These are phyloP conservation scores for Xylaria curta DNA, from an alignment of 495 filamentous ascomycete species.

Conservation along the genomic window DNA sequence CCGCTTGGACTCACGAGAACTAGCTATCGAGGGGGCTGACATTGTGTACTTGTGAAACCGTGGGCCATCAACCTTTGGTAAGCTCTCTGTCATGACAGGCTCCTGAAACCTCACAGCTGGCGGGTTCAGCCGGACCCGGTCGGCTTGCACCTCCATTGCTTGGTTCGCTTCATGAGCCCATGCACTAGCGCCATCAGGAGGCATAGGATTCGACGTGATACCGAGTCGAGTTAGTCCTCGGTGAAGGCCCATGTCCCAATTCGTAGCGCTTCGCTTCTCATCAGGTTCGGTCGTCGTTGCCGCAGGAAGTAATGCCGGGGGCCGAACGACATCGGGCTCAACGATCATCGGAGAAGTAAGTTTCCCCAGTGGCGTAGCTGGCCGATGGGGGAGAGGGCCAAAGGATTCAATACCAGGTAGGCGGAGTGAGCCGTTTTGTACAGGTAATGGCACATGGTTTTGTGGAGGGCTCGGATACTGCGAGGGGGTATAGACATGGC, in stretches of 20 bases:
- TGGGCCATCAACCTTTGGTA: constrained; percentile 15
- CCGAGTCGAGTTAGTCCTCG: constrained; percentile 76
- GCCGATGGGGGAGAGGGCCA: constrained; percentile 28
- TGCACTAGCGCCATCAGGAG: constrained; percentile 59
- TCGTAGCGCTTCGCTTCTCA: constrained; percentile 66
- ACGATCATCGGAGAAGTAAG: constrained; percentile 73
- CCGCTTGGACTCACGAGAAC: constrained; percentile 65
- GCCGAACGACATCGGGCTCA: constrained; percentile 56
- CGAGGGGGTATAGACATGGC: constrained; percentile 61
- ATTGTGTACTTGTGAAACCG: constrained; percentile 57
- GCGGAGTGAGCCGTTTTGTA: constrained; percentile 52
- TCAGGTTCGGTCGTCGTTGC: constrained; percentile 57
- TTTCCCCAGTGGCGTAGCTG: constrained; percentile 67
- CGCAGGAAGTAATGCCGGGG: constrained; percentile 47
- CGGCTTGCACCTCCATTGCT: constrained; percentile 55
- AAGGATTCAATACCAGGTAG: constrained; percentile 82
- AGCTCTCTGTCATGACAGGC: constrained; percentile 30
- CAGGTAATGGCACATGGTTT: constrained; percentile 59
- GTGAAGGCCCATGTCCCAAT: constrained; percentile 81
- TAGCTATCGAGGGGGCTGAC: constrained; percentile 56
- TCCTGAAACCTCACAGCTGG: constrained; percentile 56
- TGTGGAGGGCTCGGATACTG: constrained; percentile 62
- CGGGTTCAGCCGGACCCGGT: constrained; percentile 46
- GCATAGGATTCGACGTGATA: constrained; percentile 63
- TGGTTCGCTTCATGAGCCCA: constrained; percentile 59